A percentile compares a stretch with the other conserved stretches of the same genome.
Evolutionary conservation across 2,329 filamentous ascomycete genomes (phyloP).

Genomic region (Dactylellina haptotyla): DNA sequence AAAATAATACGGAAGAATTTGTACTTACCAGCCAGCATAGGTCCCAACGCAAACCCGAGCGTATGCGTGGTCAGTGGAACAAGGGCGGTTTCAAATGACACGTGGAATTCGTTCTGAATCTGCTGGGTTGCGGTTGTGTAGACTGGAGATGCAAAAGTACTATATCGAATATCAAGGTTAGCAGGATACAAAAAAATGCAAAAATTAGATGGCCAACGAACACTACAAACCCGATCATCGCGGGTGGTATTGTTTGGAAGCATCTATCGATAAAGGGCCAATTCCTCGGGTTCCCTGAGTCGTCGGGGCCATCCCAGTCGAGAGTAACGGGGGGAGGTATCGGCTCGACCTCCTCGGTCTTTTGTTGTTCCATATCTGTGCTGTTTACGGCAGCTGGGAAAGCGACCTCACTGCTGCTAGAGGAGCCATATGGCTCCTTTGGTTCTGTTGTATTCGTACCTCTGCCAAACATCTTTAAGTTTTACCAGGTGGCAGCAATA

Average conservation of each 20-base stretch:
- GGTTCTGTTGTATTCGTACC: slow-evolving; percentile 10
- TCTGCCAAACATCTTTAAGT: slow-evolving; percentile 19
- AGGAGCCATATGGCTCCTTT: slow-evolving; percentile 24
- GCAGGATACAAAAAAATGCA: neutral
- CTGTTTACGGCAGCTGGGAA: slow-evolving; percentile 10
- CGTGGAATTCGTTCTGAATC: slow-evolving; percentile 51
- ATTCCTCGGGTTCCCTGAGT: slow-evolving; percentile 61
- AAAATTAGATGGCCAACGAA: slow-evolving; percentile 56
- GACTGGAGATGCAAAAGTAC: slow-evolving; percentile 55
- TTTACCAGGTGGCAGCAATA: neutral
- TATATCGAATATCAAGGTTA: slow-evolving; percentile 26
- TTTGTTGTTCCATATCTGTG: slow-evolving; percentile 18
- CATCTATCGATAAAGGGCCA: slow-evolving; percentile 60
- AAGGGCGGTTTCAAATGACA: slow-evolving; percentile 52
- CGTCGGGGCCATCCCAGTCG: slow-evolving; percentile 60
- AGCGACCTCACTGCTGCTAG: slow-evolving; percentile 19
- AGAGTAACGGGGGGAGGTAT: slow-evolving; percentile 6
- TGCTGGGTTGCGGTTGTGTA: slow-evolving; percentile 54
- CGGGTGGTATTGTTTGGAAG: slow-evolving; percentile 60
- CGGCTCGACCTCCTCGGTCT: slow-evolving; percentile 10
- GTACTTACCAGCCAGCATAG: slow-evolving; percentile 55
- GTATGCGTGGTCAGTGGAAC: slow-evolving; percentile 56
- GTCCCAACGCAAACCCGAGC: slow-evolving; percentile 56
- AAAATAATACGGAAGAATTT: neutral
- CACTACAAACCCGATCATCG: slow-evolving; percentile 61